Evolutionary conservation across 257 asterid species (phyloP), one percentile per base, ranked within the genome.

Genomic region (Nicotiana noctiflora): DNA sequence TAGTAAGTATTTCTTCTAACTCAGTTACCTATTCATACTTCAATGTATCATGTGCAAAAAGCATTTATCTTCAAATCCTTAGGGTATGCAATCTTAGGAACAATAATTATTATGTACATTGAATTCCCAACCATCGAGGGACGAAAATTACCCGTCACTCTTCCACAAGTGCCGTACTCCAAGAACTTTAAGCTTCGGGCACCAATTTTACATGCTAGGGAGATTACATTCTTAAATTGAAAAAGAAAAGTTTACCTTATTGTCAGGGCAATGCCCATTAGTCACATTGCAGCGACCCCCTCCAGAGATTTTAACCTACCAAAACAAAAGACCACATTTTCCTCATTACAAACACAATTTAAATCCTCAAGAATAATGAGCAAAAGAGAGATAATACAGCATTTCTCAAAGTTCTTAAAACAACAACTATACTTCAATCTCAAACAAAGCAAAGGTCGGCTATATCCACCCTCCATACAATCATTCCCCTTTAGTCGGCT

Each of bases 281-380:
- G 99, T 95, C 84, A 95, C 97, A 65, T 95, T 95, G 86, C 99
- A 95, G 57, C 99, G 90, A 15, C 99, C 99, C 13, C 99, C 99
- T 52, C 99, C 99, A 61, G 98, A 95, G 81, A 95, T 92, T 89
- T 90, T 93, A 84, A 95, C 99, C 99, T 95, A 88, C 59, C 76
- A 84, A 88, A 79, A 62, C 44, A 46, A 79, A 17, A 63, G 25
- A 77, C 70, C 80, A 32, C 53, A 25, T 7, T 29, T 29, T 57
- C 70, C 76, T 27, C 79, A 44, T 60, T 11, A 59, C 37, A 55
- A 77, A 53, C 57, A 64, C 31, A 57, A 62, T 25, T 25, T 29
- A 13, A 52, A 75, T 23, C 21, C 32, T 51, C 57, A 25, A 27
- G 6, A 75, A 46, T 49, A 11, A 34, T 25, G 60, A 55, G 59